phyloP scores from a whole-genome alignment of 306 rosid genomes.

The Vigna angularis region DNA sequence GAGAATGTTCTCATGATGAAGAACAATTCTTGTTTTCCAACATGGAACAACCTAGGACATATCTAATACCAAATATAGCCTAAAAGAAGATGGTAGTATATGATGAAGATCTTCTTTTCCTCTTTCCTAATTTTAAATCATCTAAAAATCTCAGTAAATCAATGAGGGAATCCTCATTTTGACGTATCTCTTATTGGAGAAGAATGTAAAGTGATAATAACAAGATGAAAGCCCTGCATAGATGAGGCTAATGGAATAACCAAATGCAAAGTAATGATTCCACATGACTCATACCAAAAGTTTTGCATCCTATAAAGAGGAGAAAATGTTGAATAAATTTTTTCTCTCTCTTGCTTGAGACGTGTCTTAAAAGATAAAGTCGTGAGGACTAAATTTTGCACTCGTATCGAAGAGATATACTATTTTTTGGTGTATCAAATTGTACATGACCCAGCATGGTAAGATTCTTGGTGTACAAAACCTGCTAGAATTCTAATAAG shows the following conservation, averaged over 20 bases:
- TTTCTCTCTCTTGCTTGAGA: background rate
- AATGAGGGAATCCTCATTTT: background rate
- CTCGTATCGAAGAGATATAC: background rate
- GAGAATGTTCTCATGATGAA: slow-evolving; percentile 32
- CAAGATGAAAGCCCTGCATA: slow-evolving; percentile 64
- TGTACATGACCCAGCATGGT: background rate
- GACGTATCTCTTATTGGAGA: slow-evolving; percentile 37
- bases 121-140: slow-evolving; percentile 25
- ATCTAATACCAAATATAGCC: slow-evolving; percentile 20
- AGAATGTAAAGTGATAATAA: slow-evolving; percentile 71
- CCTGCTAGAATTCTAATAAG: background rate
- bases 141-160: slow-evolving; percentile 21
- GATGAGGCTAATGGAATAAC: slow-evolving; percentile 70
- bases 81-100: background rate
- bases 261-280: slow-evolving; percentile 49
- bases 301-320: slow-evolving; percentile 17
- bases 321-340: background rate
- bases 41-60: slow-evolving; percentile 36
- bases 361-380: slow-evolving; percentile 6
- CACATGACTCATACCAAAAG: slow-evolving; percentile 11
- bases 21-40: slow-evolving; percentile 12
- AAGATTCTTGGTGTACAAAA: slow-evolving; percentile 1
- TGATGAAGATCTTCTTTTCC: slow-evolving; percentile 17
- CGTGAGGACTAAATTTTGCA: background rate
- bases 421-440: background rate